Evolutionary conservation across 139 green algal species (phyloP), one percentile per base, ranked within the genome.

Genomic region (Limnomonas spitsbergensis): DNA sequence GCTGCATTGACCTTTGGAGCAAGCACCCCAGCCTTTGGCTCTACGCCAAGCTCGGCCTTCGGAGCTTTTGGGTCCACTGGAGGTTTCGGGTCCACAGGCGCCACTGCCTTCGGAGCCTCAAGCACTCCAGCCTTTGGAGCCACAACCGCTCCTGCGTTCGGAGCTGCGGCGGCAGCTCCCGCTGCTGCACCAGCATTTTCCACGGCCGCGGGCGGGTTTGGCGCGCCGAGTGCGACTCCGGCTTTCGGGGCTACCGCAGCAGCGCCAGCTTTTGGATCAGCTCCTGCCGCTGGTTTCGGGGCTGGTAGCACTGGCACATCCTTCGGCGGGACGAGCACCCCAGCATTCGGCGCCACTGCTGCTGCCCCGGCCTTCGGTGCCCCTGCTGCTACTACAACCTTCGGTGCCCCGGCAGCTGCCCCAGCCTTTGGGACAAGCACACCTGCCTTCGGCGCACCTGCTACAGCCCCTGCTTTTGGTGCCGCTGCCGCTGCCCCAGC

Each of bases 391-490:
- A 27, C 56, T 27, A 7, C 56, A 35, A 27, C 20, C 56, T 73
- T 78, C 66, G 52, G 68, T 4, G 39, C 39, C 1, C 6, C 70
- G 6, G 56, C 56, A 9, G 6, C 68, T n/a, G 68, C 68, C 35
- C 68, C 68, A 27, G 68, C 68, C 4, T 78, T 78, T 70, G 73
- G 73, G 24, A 42, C 73, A 7, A 24, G 40, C 14, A 34, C 52
- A 3, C 47, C 73, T 34, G 73, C 40, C 4, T 84, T 82, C 73
- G 78, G 69, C 20, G 32, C 47, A 9, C 29, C 69, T 36, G 29
- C 66, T 32, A 4, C 76, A 67, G 39, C 34, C 34, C 68, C 68
- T 35, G 70, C 78, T 0, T 81, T 85, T 37, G 73, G 79, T 36
- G 73, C 54, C 3, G 26, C 78, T 9, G 54, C 80, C 37, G n/a